Evolutionary conservation across 1,284 basidiomycete species (phyloP), one percentile per base, ranked within the genome.

Genomic region (Cryptococcus jaspeensis): DNA sequence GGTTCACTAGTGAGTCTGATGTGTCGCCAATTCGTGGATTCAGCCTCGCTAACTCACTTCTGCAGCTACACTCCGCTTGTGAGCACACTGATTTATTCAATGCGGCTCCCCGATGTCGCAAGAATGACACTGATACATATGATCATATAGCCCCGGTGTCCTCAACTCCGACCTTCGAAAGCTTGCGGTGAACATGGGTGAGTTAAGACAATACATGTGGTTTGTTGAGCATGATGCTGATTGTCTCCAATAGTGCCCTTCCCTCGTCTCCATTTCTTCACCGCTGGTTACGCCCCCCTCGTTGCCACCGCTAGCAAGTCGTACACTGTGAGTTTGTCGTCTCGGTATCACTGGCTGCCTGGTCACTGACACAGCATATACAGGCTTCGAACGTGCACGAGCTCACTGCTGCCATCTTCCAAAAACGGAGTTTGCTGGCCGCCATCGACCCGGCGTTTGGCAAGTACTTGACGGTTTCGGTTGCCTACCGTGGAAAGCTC

Each of bases 111-210:
- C n/a, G n/a, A n/a, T n/a, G n/a, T 36, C 20, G 7, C 11, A 12
- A 9, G 28, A 18, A 16, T 13, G 1, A 20, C 13, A 43, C 52
- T 63, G 37, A 61, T 42, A n/a, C 9, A 49, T 39, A 22, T 16
- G 23, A 3, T n/a, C 35, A 37, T 12, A 2, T 49, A 70, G 96
- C 84, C 92, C 93, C 36, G 94, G 94, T 52, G 90, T 94, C 76
- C 82, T 95, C 59, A 96, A 96, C 76, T 92, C 92, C 53, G 93
- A 98, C 74, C 81, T 97, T 53, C 86, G 93, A 61, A 97, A 97
- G 78, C 84, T 98, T 42, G 89, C 85, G 49, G 87, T 95, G 84
- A 98, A 97, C 79, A 84, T 97, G 73, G 60, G 67, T 64, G 15
- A 56, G 63, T 55, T 22, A 32, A 32, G 28, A 4, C 11, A 16